phyloP scores from a whole-genome alignment of 1,139 yeast genomes.

The Lodderomyces theae region DNA sequence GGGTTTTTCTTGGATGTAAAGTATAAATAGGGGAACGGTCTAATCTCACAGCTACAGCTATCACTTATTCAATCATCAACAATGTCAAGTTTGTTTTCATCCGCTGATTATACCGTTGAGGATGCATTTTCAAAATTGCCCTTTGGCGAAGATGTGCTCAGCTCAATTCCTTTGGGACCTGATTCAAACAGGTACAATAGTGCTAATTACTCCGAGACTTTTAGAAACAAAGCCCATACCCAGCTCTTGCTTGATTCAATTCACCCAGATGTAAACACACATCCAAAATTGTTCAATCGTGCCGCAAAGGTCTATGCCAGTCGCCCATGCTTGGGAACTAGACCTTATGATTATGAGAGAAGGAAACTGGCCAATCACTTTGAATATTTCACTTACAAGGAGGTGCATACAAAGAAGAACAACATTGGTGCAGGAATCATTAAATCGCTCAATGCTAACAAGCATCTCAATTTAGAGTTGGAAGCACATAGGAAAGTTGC shows the following conservation, averaged over 20 bases:
- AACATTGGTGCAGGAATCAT: slow-evolving; percentile 32
- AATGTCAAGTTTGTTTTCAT: slow-evolving; percentile 13
- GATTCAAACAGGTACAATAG: slow-evolving; percentile 5
- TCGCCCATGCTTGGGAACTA: slow-evolving; percentile 28
- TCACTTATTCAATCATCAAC: neutral
- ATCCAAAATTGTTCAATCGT: slow-evolving; percentile 24
- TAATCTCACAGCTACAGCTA: too few relatives aligned
- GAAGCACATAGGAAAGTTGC: slow-evolving; percentile 23
- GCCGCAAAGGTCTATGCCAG: slow-evolving; percentile 22
- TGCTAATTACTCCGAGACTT: slow-evolving; percentile 14
- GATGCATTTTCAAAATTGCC: slow-evolving; percentile 18
- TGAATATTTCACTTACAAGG: slow-evolving; percentile 18
- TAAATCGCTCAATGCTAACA: slow-evolving; percentile 22
- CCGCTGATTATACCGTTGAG: slow-evolving; percentile 9
- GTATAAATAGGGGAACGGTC: neutral
- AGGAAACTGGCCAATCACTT: slow-evolving; percentile 17
- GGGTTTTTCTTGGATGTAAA: neutral
- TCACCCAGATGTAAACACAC: slow-evolving; percentile 27
- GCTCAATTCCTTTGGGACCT: slow-evolving; percentile 6
- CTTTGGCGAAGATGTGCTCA: slow-evolving; percentile 9
- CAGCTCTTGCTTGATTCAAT: slow-evolving; percentile 12
- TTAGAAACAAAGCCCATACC: slow-evolving; percentile 14
- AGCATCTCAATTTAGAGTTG: slow-evolving; percentile 19
- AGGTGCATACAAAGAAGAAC: slow-evolving; percentile 17
- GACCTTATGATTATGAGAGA: slow-evolving; percentile 25